Evolutionary conservation across 2,329 filamentous ascomycete species (phyloP), one percentile per base, ranked within the genome.

Genomic region (Aspergillus amoenus): DNA sequence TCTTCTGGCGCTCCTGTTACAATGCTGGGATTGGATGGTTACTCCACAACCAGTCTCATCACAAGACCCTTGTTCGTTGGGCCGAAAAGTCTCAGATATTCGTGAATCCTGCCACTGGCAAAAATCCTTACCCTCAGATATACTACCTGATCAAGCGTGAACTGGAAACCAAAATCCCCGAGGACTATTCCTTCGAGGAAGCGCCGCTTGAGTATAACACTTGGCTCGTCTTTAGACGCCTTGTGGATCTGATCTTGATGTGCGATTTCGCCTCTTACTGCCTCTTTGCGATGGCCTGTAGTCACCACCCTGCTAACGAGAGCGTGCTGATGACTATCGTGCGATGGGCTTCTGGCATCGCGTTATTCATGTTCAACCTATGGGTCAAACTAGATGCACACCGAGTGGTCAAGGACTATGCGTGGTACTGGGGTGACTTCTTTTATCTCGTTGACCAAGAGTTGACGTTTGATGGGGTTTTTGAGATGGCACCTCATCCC

Each of bases 361-460:
- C 83, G 41, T 82, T 97, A 24, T 88, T 99, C 61, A 82, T 90
- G 57, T 97, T 99, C 83, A 99, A 97, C 74, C 82, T 97, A 21
- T 97, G 94, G 93, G 94, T 99, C 62, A 99, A 99, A 78, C 82
- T 99, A 61, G 94, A 99, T 76, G 94, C 94, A 18, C 94, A 99
- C 75, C 85, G 94, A 60, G 94, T 99, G 49, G 94, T 99, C 71
- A 97, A 97, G 76, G 94, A 99, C 76, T 99, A 93, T 78, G 94
- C 94, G 27, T 99, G 94, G 94, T 99, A 97, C 77, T 99, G 94
- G 94, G 94, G 94, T 60, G 94, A 99, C 76, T 97, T 97, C 78
- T 99, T 97, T 82, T 99, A 92, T 77, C 87, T 99, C 70, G 91
- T 99, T 73, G 94, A 99, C 76, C 93, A 97, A 78, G 91, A 96